A percentile compares a stretch with the other conserved stretches of the same genome.
Conservation (phyloP, 192 early-diverging fungal genomes). For the Coemansia aciculifera region DNA sequence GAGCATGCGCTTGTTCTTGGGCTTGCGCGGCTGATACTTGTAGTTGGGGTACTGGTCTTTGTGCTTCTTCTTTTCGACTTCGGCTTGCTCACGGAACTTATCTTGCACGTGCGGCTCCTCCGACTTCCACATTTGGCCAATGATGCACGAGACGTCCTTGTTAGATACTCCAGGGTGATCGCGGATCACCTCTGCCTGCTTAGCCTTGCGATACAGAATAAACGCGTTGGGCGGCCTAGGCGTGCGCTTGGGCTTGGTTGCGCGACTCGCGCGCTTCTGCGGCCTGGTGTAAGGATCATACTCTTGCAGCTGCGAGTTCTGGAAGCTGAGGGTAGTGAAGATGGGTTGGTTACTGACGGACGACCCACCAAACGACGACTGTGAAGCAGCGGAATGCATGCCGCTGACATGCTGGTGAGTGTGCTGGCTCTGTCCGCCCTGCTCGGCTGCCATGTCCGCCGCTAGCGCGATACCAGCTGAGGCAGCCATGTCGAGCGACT, state of each 20-base stretch:
- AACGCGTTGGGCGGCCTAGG: conserved; percentile 58
- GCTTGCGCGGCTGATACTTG: conserved; percentile 61
- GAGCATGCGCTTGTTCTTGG: conserved; percentile 51
- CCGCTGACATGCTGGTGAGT: conserved; percentile 10
- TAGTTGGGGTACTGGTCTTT: conserved; percentile 58
- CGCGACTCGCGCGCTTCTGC: conserved; percentile 36
- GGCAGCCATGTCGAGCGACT: conserved; percentile 35
- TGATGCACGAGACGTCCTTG: conserved; percentile 60
- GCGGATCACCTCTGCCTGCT: conserved; percentile 57
- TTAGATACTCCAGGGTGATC: conserved; percentile 57
- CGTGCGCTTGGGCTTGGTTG: conserved; percentile 55
- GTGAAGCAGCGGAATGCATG: conserved; percentile 30
- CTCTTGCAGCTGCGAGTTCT: conserved; percentile 49
- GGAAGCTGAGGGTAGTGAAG: conserved; percentile 45
- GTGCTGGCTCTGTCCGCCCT: conserved; percentile 21
- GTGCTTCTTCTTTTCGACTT: conserved; percentile 58
- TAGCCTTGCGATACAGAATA: conserved; percentile 59
- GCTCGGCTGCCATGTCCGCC: conserved; percentile 39
- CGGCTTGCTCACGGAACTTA: conserved; percentile 56
- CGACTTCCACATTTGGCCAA: conserved; percentile 59
- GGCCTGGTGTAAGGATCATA: conserved; percentile 48
- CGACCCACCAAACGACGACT: conserved; percentile 46
- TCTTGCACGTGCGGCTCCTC: conserved; percentile 53
- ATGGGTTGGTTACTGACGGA: conserved; percentile 43
- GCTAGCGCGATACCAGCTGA: conserved; percentile 38